Evolutionary conservation across 2,329 filamentous ascomycete genomes (phyloP).

Genomic region (Colletotrichum sp.): DNA sequence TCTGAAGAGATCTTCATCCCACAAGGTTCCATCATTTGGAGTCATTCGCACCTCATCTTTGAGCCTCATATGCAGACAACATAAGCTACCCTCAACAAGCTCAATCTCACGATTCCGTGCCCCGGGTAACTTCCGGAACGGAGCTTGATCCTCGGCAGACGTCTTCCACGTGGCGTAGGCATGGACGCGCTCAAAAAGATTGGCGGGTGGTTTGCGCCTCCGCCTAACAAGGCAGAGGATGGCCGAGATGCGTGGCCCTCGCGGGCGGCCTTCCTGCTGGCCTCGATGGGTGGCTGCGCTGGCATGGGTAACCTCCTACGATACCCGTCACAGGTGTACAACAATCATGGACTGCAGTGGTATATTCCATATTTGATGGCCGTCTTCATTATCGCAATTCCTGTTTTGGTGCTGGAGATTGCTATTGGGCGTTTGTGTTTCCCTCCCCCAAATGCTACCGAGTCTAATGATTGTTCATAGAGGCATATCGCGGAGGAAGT

Average conservation of each 20-base stretch:
- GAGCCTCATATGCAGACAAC: not conserved
- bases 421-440: constrained; percentile 66
- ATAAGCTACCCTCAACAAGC: not conserved
- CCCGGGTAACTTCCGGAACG: not conserved
- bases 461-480: not conserved
- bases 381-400: constrained; percentile 61
- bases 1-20: not conserved
- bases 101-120: not conserved
- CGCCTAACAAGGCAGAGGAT: constrained; percentile 40
- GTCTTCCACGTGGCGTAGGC: not conserved
- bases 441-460: not conserved
- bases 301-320: constrained; percentile 64
- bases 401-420: constrained; percentile 60
- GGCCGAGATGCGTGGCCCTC: constrained; percentile 61
- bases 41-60: not conserved
- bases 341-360: constrained; percentile 66
- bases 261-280: constrained; percentile 59
- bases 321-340: constrained; percentile 64
- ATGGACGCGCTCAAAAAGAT: constrained; percentile 32
- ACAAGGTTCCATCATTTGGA: not conserved
- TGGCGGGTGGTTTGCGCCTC: constrained; percentile 37
- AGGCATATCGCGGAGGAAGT: constrained; percentile 60
- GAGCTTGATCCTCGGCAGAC: not conserved
- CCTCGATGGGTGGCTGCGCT: constrained; percentile 63
- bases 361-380: constrained; percentile 63